These are phyloP conservation scores for Saitozyma podzolica DNA, from an alignment of 768 basidiomycete species.

Conservation along the genomic window DNA sequence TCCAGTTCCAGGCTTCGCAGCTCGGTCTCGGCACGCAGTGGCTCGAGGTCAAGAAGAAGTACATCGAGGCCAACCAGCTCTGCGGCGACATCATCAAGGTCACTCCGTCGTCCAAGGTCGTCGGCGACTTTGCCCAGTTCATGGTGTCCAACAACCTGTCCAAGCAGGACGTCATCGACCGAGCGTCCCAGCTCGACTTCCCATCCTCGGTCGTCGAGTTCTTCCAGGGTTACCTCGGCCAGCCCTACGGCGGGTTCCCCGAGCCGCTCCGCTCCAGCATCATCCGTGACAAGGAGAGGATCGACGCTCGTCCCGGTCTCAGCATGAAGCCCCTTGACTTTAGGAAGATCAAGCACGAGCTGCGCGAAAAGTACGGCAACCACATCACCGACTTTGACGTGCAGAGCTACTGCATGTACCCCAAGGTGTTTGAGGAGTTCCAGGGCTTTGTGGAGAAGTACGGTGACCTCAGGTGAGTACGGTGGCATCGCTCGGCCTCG, in stretches of 20 bases:
- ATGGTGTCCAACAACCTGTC: conserved; percentile 93
- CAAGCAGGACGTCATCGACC: conserved; percentile 79
- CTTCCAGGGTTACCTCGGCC: conserved; percentile 98
- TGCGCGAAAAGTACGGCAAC: conserved; percentile 91
- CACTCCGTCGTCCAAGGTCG: conserved; percentile 97
- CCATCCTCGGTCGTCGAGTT: conserved; percentile 78
- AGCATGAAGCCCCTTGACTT: conserved; percentile 87
- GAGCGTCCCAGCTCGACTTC: conserved; percentile 91
- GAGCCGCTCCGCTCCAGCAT: conserved; percentile 88
- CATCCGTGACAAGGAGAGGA: conserved; percentile 89
- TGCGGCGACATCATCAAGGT: conserved; percentile 99
- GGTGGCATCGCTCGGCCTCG: conserved; percentile 3
- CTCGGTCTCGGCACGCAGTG: conserved; percentile 96
- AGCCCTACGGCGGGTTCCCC: conserved; percentile 97
- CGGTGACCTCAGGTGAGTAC: conserved; percentile 79
- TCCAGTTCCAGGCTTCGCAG: conserved; percentile 95
- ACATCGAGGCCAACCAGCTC: conserved; percentile 94
- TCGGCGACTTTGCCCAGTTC: conserved; percentile 99
- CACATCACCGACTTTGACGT: conserved; percentile 93
- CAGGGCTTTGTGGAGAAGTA: conserved; percentile 92
- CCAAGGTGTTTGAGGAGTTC: conserved; percentile 97
- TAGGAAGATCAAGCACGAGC: conserved; percentile 90
- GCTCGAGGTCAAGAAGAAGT: conserved; percentile 95
- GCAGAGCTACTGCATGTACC: conserved; percentile 95
- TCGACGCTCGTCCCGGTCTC: conserved; percentile 88